Base-by-base conservation (phyloP, 768 basidiomycete genomes). In the Tubosaeta sp. region DNA sequence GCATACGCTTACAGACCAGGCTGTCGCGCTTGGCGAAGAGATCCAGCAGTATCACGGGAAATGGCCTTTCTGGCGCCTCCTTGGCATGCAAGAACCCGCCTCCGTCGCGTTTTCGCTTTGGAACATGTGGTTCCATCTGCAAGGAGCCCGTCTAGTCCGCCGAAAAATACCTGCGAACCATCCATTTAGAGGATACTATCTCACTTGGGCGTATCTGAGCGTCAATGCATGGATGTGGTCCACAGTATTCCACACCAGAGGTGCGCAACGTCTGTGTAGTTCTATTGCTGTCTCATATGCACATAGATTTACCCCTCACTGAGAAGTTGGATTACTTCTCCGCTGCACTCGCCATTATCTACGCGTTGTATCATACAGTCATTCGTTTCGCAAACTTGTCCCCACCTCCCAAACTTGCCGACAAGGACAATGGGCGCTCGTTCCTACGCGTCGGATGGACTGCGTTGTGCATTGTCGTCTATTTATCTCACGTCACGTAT, bases 241-340 rank as follows among this genome's bases (percentile, higher is more conserved):
- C 2, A 69, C 84, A 1, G 77, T 97, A 3, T 99, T 98, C 61
- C 96, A 99, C 64, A 90, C 87, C 0, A 77, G 96, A 80, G 93
- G 94, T 90, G 57, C 59, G 83, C 64, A 7, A 0, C n/a, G 1
- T 16, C 2, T 6, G 27, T 39, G 30, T 44, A 31, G 7, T 36
- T 51, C 9, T 30, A 38, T 32, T 16, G 29, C 19, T 39, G 8
- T 46, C 57, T 55, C 47, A 65, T 42, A 18, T 36, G 45, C 46
- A 5, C 19, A n/a, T 51, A 91, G 95, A 98, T 71, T 73, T 81
- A 6, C 82, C 87, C 2, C 64, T 72, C 22, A 98, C 94, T 2
- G 96, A 99, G 69, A 88, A 86, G 57, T 51, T 94, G 63, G 96
- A 98, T 63, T 99, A 99, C 68, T 96, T 97, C 67, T 91, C 91